Base-by-base conservation (phyloP, 2,329 filamentous ascomycete species). In the Botryosphaeria dothidea region DNA sequence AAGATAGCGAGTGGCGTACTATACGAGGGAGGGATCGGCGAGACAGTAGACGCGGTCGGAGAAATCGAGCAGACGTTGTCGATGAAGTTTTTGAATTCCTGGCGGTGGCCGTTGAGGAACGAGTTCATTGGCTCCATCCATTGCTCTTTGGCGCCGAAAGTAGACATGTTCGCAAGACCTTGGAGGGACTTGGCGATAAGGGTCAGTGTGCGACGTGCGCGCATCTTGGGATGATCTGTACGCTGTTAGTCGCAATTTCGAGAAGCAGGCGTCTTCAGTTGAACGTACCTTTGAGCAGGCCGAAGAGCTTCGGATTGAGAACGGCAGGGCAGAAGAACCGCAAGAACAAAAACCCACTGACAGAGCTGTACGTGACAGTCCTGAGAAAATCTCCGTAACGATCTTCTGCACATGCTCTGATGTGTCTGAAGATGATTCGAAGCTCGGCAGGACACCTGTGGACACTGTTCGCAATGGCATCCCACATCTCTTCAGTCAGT, bases 91-190 rank as follows among this genome's bases (percentile, higher is more conserved):
- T 93, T 96, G 77, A 97, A 92, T 43, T 91, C 86, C 70, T 90
- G 85, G 21, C 93, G 87, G 72, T 96, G 90, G 1, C 87, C 83
- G 8, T 84, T 85, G 52, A 98, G 81, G 71, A 97, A 97, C 48
- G 86, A 86, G 74, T 97, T 98, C 94, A 98, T 98, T 0, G 93
- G 93, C 79, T 97, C 93, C 93, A 98, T 97, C 92, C 93, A 98
- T n/a, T 90, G 88, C 77, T 98, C 94, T 75, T 97, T 96, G 73
- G 91, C 93, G 45, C 94, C 94, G 74, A 97, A 97, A 0, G 88
- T 92, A 1, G 92, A 92, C 78, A 97, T 85, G 75, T 97, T 97
- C 19, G 93, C 92, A 66, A 98, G 84, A 17, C 92, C 93, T 78
- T 97, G 93, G 8, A 98, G 82, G 1, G 91, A 92, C 78, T 98